phyloP scores from a whole-genome alignment of 2,329 filamentous ascomycete genomes.

The Endoconidiophora polonica region DNA sequence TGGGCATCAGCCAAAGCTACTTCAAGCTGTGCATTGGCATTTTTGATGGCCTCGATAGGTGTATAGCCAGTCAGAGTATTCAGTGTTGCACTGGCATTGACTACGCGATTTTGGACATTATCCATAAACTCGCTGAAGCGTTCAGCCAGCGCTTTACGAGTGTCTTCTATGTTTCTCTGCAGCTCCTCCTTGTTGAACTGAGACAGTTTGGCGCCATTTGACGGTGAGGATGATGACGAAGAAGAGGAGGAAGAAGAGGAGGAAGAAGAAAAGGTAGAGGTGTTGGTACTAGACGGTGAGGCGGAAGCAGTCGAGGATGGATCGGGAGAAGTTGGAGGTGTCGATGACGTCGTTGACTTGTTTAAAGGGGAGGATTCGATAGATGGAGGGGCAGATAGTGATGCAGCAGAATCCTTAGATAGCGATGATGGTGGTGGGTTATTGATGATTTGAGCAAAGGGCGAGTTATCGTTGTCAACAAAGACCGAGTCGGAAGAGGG shows the following conservation, averaged over 20 bases:
- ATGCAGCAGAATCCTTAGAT: not conserved
- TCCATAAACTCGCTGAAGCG: constrained; percentile 65
- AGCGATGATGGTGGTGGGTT: not conserved
- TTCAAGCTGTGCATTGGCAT: constrained; percentile 55
- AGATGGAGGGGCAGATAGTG: constrained; percentile 14
- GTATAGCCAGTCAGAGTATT: constrained; percentile 93
- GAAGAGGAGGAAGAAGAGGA: not conserved
- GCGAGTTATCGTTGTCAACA: constrained; percentile 8
- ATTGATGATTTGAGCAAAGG: constrained; percentile 12
- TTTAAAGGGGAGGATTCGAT: not conserved
- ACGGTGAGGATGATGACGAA: constrained; percentile 10
- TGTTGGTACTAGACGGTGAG: not conserved
- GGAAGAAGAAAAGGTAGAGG: not conserved
- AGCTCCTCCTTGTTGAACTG: constrained; percentile 21
- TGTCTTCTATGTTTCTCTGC: constrained; percentile 20
- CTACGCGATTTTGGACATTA: constrained; percentile 66
- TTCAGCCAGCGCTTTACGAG: constrained; percentile 18
- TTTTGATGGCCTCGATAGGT: constrained; percentile 72
- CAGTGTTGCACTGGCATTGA: constrained; percentile 71
- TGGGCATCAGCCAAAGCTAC: constrained; percentile 41
- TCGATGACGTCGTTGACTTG: constrained; percentile 3
- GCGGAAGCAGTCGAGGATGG: not conserved
- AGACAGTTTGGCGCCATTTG: constrained; percentile 13
- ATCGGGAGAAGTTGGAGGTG: constrained; percentile 3
- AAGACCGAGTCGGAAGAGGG: constrained; percentile 4